Evolutionary conservation across 2,329 filamentous ascomycete species (phyloP).

Genomic region (Leptographium lundbergii): DNA sequence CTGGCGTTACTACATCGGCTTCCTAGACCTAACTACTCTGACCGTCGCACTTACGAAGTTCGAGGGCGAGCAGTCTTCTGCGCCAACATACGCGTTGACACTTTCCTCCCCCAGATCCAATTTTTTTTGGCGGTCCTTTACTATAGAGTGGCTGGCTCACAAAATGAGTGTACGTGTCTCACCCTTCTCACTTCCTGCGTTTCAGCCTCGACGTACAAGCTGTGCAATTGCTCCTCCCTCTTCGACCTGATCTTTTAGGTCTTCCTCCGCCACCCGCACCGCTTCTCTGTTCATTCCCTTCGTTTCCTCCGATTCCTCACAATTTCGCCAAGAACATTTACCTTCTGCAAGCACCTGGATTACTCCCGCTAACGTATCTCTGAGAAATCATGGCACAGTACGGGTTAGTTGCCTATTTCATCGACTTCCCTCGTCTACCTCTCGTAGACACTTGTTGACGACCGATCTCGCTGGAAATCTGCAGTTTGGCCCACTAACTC

Average conservation of each 20-base stretch:
- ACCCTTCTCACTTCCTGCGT: background rate
- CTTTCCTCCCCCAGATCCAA: background rate
- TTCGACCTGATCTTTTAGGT: background rate
- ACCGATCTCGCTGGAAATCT: background rate
- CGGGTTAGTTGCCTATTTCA: slow-evolving; percentile 33
- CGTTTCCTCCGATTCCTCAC: background rate
- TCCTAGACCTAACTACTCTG: background rate
- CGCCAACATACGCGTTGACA: background rate
- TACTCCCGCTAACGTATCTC: slow-evolving; percentile 19
- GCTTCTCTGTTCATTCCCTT: background rate
- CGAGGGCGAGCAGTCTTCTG: background rate
- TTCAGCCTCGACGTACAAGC: background rate
- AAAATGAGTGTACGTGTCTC: slow-evolving; percentile 37
- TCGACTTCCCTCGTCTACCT: background rate
- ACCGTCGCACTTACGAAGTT: background rate
- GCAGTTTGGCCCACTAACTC: slow-evolving; percentile 15
- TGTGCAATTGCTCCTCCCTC: background rate
- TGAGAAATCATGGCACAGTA: slow-evolving; percentile 31
- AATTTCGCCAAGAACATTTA: too few relatives aligned
- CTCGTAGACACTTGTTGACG: background rate
- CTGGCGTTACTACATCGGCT: background rate
- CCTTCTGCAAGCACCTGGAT: too few relatives aligned
- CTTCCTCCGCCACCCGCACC: background rate
- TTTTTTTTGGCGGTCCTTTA: background rate
- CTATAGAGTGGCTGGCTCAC: slow-evolving; percentile 3